Base-by-base conservation (phyloP, 192 early-diverging fungal genomes). In the Coemansia sp. region DNA sequence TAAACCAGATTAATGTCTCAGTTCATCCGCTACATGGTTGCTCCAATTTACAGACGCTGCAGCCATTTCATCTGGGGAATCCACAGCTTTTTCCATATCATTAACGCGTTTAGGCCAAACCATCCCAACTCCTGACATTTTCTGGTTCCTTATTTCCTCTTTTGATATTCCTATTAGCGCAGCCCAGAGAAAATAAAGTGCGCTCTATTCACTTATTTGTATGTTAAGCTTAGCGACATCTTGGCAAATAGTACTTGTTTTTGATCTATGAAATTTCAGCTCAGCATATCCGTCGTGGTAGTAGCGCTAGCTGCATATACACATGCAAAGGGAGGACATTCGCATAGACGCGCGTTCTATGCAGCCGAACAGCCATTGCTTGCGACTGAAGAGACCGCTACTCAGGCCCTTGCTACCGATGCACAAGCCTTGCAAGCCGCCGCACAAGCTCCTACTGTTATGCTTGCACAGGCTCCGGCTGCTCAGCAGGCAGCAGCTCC, bases 261-360 rank as follows among this genome's bases (percentile, higher is more conserved):
- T 26, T 26, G 23, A 47, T 53, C 16, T 18, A 75, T 75, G 71
- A 67, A 68, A 44, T 16, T 68, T 46, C 57, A 67, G 56, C 39
- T 66, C 43, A 67, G 48, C n/a, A 36, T 68, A 18, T 61, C 71
- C 11, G 60, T 44, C 30, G 45, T 75, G 43, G 37, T 75, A 14
- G 60, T 56, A 37, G 60, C 61, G 38, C 56, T 75, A 18, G 56
- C 65, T 42, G 44, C 71, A 3, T 67, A 34, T 16, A 26, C 61
- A 48, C 49, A 57, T 47, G 56, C 71, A 3, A 45, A 48, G 3
- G 17, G 18, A 6, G 47, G 15, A 11, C 15, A 38, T 31, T 38
- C 59, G 20, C 46, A 47, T 26, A 67, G 56, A 40, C 60, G 64
- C n/a, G 71, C 57, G 2, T 26, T 68, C 6, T 18, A 56, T 43